Evolutionary conservation across 1,284 basidiomycete genomes (phyloP), one percentile per base, ranked within the genome.

Genomic region (Kwoniella shivajii): DNA sequence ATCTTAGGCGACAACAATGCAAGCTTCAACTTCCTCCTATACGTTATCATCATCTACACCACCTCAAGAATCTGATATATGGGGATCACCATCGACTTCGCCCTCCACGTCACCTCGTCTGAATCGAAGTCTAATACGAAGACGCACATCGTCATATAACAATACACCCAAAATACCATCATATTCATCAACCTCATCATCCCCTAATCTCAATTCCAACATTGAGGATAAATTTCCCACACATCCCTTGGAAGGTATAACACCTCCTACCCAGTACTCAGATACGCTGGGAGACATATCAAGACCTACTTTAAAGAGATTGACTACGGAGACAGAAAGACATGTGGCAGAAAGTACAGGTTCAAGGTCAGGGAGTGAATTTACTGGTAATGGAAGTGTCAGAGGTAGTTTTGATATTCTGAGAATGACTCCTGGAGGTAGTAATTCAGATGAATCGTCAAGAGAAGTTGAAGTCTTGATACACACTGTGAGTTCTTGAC

Each of bases 391-490:
- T n/a, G 51, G 62, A 31, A 63, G 66, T 52, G n/a, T 56, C 47
- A 57, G 72, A 53, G 66, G 70, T 2, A 69, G 71, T 55, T 53
- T 72, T 18, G 71, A 75, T 57, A 22, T 62, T 33, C 42, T 72
- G 41, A 53, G 68, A 46, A 72, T 69, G 66, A 71, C 50, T 22
- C 37, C 54, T 5, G 59, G 60, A 54, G 24, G 37, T 45, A n/a
- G n/a, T n/a, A n/a, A n/a, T n/a, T 42, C 43, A 29, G 31, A 22
- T 27, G 30, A 30, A 49, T 44, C 38, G 36, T 39, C 38, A n/a
- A 33, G 63, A 34, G 75, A 75, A 48, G 71, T 79, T 0, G 79
- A 80, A 52, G 79, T 80, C 13, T 62, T 81, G 30, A 72, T 80
- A n/a, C 80, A 81, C 60, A 64, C 75, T 53, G 79, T 78, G 30